Evolutionary conservation across 108 stramenopile species (phyloP).

Genomic region (Skeletonema tropicum): DNA sequence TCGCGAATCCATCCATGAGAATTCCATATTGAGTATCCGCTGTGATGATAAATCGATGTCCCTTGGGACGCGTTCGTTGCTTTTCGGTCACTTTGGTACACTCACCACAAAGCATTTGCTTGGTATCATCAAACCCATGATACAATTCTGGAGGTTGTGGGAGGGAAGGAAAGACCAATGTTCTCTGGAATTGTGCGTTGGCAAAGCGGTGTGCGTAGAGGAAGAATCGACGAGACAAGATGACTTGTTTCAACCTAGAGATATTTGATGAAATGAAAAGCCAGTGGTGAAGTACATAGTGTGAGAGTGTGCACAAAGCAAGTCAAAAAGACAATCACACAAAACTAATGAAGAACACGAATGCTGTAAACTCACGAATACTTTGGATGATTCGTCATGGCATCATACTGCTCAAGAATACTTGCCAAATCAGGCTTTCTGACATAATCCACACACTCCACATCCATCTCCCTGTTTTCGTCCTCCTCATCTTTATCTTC

Average conservation of each 20-base stretch:
- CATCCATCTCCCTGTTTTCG: conserved; percentile 6
- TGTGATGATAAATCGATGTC: conserved; percentile 38
- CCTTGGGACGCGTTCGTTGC: conserved; percentile 22
- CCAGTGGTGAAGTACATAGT: background rate
- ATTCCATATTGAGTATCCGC: conserved; percentile 42
- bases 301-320: background rate
- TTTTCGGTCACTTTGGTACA: conserved; percentile 19
- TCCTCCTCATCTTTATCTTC: background rate
- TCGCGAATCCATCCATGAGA: conserved; percentile 38
- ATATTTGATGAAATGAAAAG: background rate
- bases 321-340: no score
- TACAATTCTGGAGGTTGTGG: conserved; percentile 19
- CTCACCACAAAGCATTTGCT: conserved; percentile 11
- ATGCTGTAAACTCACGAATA: conserved; percentile 12
- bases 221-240: conserved; percentile 29
- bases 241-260: conserved; percentile 15
- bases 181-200: conserved; percentile 19
- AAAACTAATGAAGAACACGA: no score
- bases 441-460: conserved; percentile 15
- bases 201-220: conserved; percentile 20
- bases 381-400: conserved; percentile 31
- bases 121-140: conserved; percentile 2
- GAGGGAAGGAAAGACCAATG: conserved; percentile 15
- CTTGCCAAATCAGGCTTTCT: conserved; percentile 24
- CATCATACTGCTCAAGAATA: conserved; percentile 22